phyloP scores from a whole-genome alignment of 257 asterid species.

The Datura wrightii region DNA sequence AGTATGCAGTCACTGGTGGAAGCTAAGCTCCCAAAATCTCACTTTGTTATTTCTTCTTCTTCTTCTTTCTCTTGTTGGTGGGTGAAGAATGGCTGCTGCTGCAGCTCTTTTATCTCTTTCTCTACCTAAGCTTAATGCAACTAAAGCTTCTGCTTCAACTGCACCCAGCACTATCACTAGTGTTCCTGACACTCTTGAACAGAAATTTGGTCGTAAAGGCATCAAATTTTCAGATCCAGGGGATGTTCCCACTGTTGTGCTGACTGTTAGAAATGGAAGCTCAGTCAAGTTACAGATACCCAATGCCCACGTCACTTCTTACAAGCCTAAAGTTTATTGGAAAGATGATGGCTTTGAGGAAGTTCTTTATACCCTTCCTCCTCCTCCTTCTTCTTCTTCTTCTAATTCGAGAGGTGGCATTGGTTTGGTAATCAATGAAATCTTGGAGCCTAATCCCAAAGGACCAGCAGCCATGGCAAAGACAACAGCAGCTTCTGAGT shows the following conservation, averaged over 20 bases:
- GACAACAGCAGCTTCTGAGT: constrained; percentile 37
- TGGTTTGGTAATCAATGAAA: constrained; percentile 63
- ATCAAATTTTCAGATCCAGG: constrained; percentile 55
- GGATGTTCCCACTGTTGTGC: constrained; percentile 49
- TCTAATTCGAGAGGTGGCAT: constrained; percentile 61
- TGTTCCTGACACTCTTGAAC: constrained; percentile 53
- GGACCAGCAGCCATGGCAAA: not conserved
- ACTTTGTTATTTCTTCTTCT: not conserved
- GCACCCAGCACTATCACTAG: constrained; percentile 35
- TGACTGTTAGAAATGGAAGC: constrained; percentile 80
- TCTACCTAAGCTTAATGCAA: constrained; percentile 45
- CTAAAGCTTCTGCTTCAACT: constrained; percentile 45
- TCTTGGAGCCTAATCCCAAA: constrained; percentile 38
- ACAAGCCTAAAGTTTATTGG: constrained; percentile 86
- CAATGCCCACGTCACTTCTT: constrained; percentile 69
- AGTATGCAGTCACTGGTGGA: constrained; percentile 13
- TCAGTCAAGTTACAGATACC: constrained; percentile 69
- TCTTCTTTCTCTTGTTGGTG: not conserved
- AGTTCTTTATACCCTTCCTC: constrained; percentile 61
- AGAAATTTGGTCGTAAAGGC: constrained; percentile 73
- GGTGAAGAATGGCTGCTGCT: constrained; percentile 55
- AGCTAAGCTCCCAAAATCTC: constrained; percentile 22
- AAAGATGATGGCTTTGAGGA: constrained; percentile 86
- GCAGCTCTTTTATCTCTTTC: constrained; percentile 64
- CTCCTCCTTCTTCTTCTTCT: not conserved